Base-by-base conservation (phyloP, 2,329 filamentous ascomycete genomes). In the Monilinia aucupariae region DNA sequence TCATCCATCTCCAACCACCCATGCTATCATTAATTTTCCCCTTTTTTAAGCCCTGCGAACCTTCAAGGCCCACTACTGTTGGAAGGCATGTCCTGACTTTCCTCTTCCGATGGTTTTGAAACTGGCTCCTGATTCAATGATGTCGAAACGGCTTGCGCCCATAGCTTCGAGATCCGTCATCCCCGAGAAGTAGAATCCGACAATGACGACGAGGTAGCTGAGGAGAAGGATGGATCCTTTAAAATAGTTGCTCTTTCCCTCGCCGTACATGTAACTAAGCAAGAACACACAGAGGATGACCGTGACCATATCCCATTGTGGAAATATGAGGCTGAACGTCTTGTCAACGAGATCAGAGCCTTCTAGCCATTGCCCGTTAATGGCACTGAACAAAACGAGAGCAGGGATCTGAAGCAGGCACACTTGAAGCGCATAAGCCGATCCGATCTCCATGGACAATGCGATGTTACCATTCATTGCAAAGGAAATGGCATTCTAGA, bases 401-500 rank as follows among this genome's bases (percentile, higher is more conserved):
- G 92, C 92, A 0, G 94, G 94, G 25, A 97, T 92, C 74, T 99
- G 94, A 25, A 99, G 82, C 34, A 99, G 82, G 74, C 93, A 97
- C 56, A 99, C 94, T 76, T 99, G 94, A 50, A 99, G 81, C 1
- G 94, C 94, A 73, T 99, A 99, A 2, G 93, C 93, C 0, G 92
- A 97, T 69, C 94, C 94, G 70, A 99, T 99, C 74, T 99, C 94
- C 94, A 99, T 99, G 45, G 92, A 97, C 22, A 99, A 80, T 0
- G 94, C 94, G 75, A 99, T 97, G 75, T 99, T 99, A 65, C 94
- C 94, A 73, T 99, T 97, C 93, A 99, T 99, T 61, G 94, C 94
- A 75, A 99, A 99, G 0, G 92, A 97, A 64, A 99, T 99, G 74
- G 93, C 94, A 76, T 99, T 99, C 87, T 72, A 59, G 1, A 60